These are phyloP conservation scores for Rhynchospora breviuscula DNA, from an alignment of 176 grass and related monocot species.

Conservation along the genomic window DNA sequence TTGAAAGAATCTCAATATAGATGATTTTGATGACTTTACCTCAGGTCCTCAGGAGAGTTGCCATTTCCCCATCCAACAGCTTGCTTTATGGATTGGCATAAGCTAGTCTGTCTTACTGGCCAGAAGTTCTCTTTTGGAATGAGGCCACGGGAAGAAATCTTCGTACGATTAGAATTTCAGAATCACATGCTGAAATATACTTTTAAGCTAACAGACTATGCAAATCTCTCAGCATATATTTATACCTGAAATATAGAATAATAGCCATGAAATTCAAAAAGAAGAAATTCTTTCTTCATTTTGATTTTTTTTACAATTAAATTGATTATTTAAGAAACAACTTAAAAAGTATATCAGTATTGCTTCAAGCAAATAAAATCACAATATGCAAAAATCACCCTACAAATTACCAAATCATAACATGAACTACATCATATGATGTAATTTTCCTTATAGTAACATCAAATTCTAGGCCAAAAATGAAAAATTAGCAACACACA, in stretches of 20 bases:
- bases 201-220: constrained; percentile 96
- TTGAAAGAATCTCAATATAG: background rate
- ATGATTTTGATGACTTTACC: constrained; percentile 9
- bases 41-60: constrained; percentile 27
- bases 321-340: too few relatives aligned
- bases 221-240: constrained; percentile 90
- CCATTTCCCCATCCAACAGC: constrained; percentile 71
- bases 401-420: too few relatives aligned
- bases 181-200: constrained; percentile 73
- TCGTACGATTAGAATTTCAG: constrained; percentile 57
- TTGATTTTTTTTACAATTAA: too few relatives aligned
- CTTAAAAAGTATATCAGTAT: too few relatives aligned
- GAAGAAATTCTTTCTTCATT: too few relatives aligned
- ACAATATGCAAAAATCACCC: too few relatives aligned
- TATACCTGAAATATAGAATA: constrained; percentile 35
- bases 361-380: too few relatives aligned
- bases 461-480: too few relatives aligned
- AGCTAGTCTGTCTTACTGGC: constrained; percentile 27
- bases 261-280: background rate
- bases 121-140: constrained; percentile 50
- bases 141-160: constrained; percentile 75
- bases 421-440: too few relatives aligned
- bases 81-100: constrained; percentile 58
- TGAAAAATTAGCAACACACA: too few relatives aligned
- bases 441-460: too few relatives aligned